Conservation (phyloP, 192 early-diverging fungal genomes). For the Backusella macrospora region DNA sequence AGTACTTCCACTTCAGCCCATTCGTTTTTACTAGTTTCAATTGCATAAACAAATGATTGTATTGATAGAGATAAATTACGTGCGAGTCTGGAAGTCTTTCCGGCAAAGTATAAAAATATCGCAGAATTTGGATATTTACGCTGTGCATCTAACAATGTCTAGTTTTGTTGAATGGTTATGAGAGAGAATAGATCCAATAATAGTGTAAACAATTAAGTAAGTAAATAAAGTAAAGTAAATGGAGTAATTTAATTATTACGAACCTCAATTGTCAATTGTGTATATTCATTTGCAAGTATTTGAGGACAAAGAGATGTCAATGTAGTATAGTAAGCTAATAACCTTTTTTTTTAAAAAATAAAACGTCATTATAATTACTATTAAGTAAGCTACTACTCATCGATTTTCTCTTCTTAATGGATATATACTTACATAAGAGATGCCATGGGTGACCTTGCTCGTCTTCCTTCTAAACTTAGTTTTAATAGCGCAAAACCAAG, state of each 20-base stretch:
- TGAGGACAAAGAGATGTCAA: conserved; percentile 32
- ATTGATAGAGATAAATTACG: conserved; percentile 32
- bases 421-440: conserved; percentile 49
- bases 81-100: conserved; percentile 32
- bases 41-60: conserved; percentile 39
- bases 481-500: conserved; percentile 56
- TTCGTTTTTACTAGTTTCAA: conserved; percentile 39
- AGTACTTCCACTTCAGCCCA: conserved; percentile 36
- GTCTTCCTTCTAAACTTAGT: conserved; percentile 46
- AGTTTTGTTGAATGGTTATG: neutral
- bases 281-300: conserved; percentile 31
- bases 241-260: neutral
- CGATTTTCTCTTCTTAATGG: neutral
- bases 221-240: neutral
- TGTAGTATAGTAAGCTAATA: conserved; percentile 36
- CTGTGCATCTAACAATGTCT: conserved; percentile 39
- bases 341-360: neutral
- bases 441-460: conserved; percentile 54
- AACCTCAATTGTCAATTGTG: conserved; percentile 38
- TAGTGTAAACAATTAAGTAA: neutral
- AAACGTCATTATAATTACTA: neutral
- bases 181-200: neutral
- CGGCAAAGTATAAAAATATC: conserved; percentile 39
- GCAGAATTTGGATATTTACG: conserved; percentile 33
- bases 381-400: neutral